phyloP scores from a whole-genome alignment of 2,329 filamentous ascomycete species.

The Incumbomyces delicatus region DNA sequence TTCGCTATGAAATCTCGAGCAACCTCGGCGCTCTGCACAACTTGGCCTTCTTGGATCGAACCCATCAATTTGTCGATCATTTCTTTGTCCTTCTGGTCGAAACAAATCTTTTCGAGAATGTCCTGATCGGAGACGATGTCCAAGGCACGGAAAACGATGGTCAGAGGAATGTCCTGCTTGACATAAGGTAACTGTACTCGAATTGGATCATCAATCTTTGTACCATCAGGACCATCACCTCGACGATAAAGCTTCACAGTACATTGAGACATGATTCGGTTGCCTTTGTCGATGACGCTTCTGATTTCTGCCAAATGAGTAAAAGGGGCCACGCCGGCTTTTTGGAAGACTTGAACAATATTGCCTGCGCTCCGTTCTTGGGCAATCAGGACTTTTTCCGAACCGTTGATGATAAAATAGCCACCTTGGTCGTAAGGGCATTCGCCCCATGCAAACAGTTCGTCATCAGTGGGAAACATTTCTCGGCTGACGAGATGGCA shows the following conservation, averaged over 20 bases:
- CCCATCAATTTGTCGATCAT: constrained; percentile 97
- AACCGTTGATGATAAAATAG: constrained; percentile 98
- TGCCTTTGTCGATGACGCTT: constrained; percentile 93
- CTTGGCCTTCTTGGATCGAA: constrained; percentile 93
- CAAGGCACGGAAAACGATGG: constrained; percentile 87
- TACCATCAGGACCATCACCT: constrained; percentile 55
- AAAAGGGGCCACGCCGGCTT: constrained; percentile 82
- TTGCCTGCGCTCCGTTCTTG: constrained; percentile 97
- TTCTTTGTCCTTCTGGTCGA: constrained; percentile 85
- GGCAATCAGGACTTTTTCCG: constrained; percentile 95
- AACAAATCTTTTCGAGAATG: constrained; percentile 95
- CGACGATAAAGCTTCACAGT: constrained; percentile 84
- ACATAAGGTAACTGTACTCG: constrained; percentile 88
- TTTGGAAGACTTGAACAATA: constrained; percentile 98
- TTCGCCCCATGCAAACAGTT: constrained; percentile 84
- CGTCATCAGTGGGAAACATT: constrained; percentile 53
- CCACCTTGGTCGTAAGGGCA: constrained; percentile 97
- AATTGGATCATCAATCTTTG: constrained; percentile 40
- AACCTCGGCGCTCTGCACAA: constrained; percentile 89
- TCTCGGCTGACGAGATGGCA: constrained; percentile 60
- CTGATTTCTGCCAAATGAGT: constrained; percentile 93
- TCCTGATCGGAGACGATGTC: constrained; percentile 96
- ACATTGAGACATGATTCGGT: constrained; percentile 83
- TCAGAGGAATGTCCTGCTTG: constrained; percentile 86
- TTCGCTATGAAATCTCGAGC: constrained; percentile 94